A percentile compares a stretch with the other conserved stretches of the same genome.
phyloP scores from a whole-genome alignment of 257 asterid species.

The Solanum peruvianum region DNA sequence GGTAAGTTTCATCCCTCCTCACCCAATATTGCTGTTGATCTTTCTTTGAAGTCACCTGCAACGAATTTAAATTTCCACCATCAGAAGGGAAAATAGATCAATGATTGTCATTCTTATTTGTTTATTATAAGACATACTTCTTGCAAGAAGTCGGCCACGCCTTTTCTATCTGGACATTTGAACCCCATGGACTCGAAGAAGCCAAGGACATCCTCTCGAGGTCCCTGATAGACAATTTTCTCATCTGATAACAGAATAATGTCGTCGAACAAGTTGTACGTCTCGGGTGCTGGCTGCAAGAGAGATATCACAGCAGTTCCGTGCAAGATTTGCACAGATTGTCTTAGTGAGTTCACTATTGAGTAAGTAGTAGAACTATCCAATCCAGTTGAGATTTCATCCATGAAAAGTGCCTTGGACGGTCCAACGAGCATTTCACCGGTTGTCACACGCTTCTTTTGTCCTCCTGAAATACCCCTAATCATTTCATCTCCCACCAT shows the following conservation, averaged over 20 bases:
- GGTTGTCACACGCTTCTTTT: constrained; percentile 34
- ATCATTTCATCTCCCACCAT: constrained; percentile 35
- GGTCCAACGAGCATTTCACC: constrained; percentile 60
- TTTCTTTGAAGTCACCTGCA: constrained; percentile 42
- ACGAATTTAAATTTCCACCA: neutral
- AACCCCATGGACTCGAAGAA: constrained; percentile 38
- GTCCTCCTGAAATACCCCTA: constrained; percentile 49
- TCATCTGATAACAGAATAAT: constrained; percentile 33
- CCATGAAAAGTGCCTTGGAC: constrained; percentile 43
- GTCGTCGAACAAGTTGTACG: constrained; percentile 37
- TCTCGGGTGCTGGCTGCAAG: constrained; percentile 50
- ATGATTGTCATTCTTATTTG: neutral
- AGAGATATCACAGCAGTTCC: constrained; percentile 44
- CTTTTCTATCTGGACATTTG: constrained; percentile 44
- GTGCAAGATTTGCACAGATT: constrained; percentile 29
- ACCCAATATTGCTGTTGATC: constrained; percentile 42
- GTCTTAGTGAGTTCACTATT: constrained; percentile 27
- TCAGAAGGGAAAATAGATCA: neutral
- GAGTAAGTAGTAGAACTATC: constrained; percentile 46
- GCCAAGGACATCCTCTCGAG: constrained; percentile 30
- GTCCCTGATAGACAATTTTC: constrained; percentile 37
- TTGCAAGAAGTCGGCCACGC: constrained; percentile 49
- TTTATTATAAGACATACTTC: constrained; percentile 17
- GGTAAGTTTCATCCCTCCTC: constrained; percentile 16
- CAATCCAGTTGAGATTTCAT: constrained; percentile 50